phyloP scores from a whole-genome alignment of 2,329 filamentous ascomycete species.

The Grosmannia clavigera region DNA sequence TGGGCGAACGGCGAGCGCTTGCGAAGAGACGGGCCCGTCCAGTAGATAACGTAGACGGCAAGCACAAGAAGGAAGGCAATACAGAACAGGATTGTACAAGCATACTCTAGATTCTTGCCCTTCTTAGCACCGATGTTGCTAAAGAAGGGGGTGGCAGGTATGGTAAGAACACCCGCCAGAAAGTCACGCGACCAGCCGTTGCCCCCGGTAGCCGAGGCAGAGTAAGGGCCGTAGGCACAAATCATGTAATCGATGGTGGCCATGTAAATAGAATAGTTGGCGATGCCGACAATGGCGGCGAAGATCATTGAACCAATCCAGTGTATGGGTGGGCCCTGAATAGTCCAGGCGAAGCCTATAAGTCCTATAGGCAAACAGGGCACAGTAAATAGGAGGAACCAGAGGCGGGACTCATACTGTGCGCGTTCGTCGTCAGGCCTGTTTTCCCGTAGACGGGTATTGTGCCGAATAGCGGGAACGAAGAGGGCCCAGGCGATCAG shows the following conservation, averaged over 20 bases:
- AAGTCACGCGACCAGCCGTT: constrained; percentile 66
- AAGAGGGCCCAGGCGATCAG: constrained; percentile 48
- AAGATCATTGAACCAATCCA: constrained; percentile 61
- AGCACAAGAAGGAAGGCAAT: constrained; percentile 49
- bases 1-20: constrained; percentile 53
- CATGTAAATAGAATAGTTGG: constrained; percentile 65
- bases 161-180: constrained; percentile 57
- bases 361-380: constrained; percentile 53
- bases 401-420: constrained; percentile 57
- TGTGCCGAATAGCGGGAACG: constrained; percentile 42
- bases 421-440: constrained; percentile 43
- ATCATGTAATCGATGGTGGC: constrained; percentile 70
- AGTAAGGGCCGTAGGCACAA: constrained; percentile 56
- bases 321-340: constrained; percentile 47
- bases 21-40: constrained; percentile 47
- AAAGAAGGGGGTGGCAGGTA: constrained; percentile 55
- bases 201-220: constrained; percentile 62
- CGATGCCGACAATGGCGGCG: constrained; percentile 53
- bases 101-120: constrained; percentile 37
- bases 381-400: constrained; percentile 50
- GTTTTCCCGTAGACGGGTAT: constrained; percentile 35
- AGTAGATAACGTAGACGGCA: constrained; percentile 56
- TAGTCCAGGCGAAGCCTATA: constrained; percentile 58
- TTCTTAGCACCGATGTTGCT: constrained; percentile 40
- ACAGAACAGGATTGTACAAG: constrained; percentile 50